These are phyloP conservation scores for Senna siamea DNA, from an alignment of 306 rosid species.

Conservation along the genomic window DNA sequence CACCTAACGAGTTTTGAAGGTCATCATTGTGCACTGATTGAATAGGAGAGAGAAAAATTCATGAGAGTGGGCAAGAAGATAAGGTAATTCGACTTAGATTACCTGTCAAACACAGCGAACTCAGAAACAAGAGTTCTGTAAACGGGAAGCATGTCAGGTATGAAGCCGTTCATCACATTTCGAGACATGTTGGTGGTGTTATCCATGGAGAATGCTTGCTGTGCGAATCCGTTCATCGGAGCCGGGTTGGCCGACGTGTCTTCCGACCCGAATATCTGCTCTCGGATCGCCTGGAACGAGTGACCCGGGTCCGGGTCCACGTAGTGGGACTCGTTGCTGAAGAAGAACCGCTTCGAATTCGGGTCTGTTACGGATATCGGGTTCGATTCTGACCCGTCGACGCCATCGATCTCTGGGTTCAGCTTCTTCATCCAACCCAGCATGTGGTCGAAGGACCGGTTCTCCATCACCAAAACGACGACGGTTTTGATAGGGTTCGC, in stretches of 20 bases:
- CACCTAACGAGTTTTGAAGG: slow-evolving; percentile 63
- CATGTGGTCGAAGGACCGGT: slow-evolving; percentile 97
- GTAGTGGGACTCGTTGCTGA: slow-evolving; percentile 52
- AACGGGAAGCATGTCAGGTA: slow-evolving; percentile 61
- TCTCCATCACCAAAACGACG: slow-evolving; percentile 88
- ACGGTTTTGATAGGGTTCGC: slow-evolving; percentile 74
- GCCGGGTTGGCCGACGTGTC: slow-evolving; percentile 52
- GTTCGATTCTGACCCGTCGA: slow-evolving; percentile 65
- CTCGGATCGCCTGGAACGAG: slow-evolving; percentile 81
- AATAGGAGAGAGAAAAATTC: no score
- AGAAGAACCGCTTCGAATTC: slow-evolving; percentile 53
- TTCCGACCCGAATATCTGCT: slow-evolving; percentile 77
- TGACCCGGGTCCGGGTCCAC: slow-evolving; percentile 96
- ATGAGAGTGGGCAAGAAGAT: no score
- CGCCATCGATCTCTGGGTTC: slow-evolving; percentile 78
- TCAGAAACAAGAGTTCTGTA: slow-evolving; percentile 71
- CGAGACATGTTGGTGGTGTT: slow-evolving; percentile 57
- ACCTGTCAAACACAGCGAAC: slow-evolving; percentile 94
- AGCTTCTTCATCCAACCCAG: slow-evolving; percentile 91
- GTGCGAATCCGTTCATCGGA: slow-evolving; percentile 89
- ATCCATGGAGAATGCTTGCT: slow-evolving; percentile 80
- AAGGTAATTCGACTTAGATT: not conserved
- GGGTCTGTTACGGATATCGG: slow-evolving; percentile 51
- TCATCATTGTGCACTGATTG: no score
- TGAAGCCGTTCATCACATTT: slow-evolving; percentile 81